Percentiles rank a stretch among this genome's conserved stretches.
These are phyloP conservation scores for Tricholoma bakamatsutake DNA, from an alignment of 768 basidiomycete species.

Conservation along the genomic window DNA sequence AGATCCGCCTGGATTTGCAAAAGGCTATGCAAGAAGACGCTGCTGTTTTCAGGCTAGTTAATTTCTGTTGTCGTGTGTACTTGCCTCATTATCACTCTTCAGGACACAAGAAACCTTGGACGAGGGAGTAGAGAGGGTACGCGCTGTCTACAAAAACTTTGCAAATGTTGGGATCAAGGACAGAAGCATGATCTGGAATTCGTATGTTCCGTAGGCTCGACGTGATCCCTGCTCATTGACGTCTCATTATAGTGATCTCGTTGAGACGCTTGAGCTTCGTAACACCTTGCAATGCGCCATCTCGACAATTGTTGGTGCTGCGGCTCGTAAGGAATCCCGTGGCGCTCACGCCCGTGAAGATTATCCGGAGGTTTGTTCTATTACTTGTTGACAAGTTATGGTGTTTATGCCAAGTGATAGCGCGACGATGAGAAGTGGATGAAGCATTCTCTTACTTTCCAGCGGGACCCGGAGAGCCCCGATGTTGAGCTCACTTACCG, in stretches of 20 bases:
- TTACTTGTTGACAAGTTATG: not conserved
- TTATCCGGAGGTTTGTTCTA: constrained; percentile 72
- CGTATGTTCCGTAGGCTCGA: constrained; percentile 51
- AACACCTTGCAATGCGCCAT: constrained; percentile 94
- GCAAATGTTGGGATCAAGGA: constrained; percentile 95
- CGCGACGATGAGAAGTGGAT: constrained; percentile 94
- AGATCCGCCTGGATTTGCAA: constrained; percentile 94
- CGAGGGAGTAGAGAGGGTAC: constrained; percentile 86
- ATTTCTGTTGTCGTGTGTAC: not conserved
- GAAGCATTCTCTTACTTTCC: constrained; percentile 96
- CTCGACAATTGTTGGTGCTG: constrained; percentile 90
- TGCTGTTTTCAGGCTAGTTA: constrained; percentile 80
- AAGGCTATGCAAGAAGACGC: constrained; percentile 99
- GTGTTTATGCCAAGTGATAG: constrained; percentile 24
- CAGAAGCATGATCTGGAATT: constrained; percentile 99
- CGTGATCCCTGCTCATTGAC: constrained; percentile 1
- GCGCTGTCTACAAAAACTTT: constrained; percentile 82
- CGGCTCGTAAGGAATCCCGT: constrained; percentile 94
- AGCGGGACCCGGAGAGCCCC: constrained; percentile 65
- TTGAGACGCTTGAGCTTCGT: constrained; percentile 95
- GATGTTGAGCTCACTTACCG: constrained; percentile 91
- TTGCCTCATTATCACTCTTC: constrained; percentile 1
- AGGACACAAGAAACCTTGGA: constrained; percentile 88
- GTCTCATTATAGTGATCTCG: constrained; percentile 65
- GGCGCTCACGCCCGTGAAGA: constrained; percentile 99